A percentile compares a stretch with the other conserved stretches of the same genome.
These are phyloP conservation scores for Penicillium digitatum DNA, from an alignment of 2,329 filamentous ascomycete species.

Conservation along the genomic window DNA sequence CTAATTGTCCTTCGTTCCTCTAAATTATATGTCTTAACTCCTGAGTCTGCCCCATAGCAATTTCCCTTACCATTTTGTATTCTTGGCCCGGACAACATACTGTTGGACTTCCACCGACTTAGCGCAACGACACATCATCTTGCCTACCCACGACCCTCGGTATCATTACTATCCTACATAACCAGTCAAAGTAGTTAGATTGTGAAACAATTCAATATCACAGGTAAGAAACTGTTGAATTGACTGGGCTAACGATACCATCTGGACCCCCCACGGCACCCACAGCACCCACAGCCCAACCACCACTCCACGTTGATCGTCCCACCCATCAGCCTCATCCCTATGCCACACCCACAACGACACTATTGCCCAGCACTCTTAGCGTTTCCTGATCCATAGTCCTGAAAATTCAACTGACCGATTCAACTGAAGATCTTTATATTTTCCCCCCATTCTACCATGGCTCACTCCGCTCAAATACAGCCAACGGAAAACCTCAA, in stretches of 20 bases:
- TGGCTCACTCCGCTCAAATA: conserved; percentile 17
- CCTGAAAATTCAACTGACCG: conserved; percentile 1
- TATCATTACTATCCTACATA: conserved; percentile 2
- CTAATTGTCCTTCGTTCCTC: background rate
- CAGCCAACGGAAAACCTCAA: conserved; percentile 16
- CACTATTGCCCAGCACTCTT: background rate
- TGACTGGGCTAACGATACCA: background rate
- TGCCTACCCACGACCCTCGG: background rate
- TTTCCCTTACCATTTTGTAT: conserved; percentile 5
- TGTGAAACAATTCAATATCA: background rate
- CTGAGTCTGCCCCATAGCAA: conserved; percentile 10
- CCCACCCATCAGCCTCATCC: background rate
- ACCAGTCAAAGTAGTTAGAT: background rate
- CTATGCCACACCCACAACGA: background rate
- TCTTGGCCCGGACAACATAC: background rate
- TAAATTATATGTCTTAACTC: conserved; percentile 10
- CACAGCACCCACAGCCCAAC: background rate
- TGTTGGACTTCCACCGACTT: background rate
- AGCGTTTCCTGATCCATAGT: background rate
- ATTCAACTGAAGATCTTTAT: background rate
- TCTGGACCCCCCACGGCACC: background rate
- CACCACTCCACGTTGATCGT: background rate
- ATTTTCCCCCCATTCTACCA: conserved; percentile 11
- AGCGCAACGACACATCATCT: conserved; percentile 2
- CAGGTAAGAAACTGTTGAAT: conserved; percentile 11